phyloP scores from a whole-genome alignment of 1,284 basidiomycete species.

The Cryptococcus neoformans region DNA sequence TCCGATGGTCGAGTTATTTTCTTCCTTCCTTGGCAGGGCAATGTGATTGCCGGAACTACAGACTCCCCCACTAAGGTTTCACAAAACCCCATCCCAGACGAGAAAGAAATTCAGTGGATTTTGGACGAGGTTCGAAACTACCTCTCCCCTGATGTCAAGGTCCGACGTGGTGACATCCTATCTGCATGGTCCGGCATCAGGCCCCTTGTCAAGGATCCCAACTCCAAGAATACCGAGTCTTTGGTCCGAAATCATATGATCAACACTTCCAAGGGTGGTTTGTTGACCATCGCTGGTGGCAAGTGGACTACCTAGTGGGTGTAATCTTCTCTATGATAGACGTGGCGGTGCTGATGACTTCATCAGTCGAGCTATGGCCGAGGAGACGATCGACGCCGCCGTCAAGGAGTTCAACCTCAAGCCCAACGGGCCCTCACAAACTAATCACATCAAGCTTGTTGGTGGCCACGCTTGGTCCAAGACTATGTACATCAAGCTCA shows the following conservation, averaged over 20 bases:
- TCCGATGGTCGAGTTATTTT: conserved; percentile 98
- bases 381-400: conserved; percentile 90
- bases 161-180: conserved; percentile 93
- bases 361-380: conserved; percentile 75
- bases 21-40: conserved; percentile 98
- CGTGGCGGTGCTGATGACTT: background rate
- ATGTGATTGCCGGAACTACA: conserved; percentile 95
- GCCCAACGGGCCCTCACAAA: conserved; percentile 67
- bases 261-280: conserved; percentile 72
- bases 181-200: conserved; percentile 92
- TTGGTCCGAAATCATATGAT: conserved; percentile 95
- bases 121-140: conserved; percentile 82
- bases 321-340: background rate
- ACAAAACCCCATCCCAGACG: conserved; percentile 76
- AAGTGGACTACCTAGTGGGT: conserved; percentile 94
- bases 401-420: conserved; percentile 69
- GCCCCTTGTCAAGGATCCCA: conserved; percentile 83
- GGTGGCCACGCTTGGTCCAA: conserved; percentile 94
- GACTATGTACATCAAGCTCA: conserved; percentile 96
- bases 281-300: conserved; percentile 93
- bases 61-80: conserved; percentile 78
- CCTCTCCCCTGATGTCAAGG: conserved; percentile 87
- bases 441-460: conserved; percentile 75
- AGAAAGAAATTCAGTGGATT: conserved; percentile 97
- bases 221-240: conserved; percentile 75